Percentiles rank a stretch among this genome's conserved stretches.
Conservation (phyloP, 208 protist species). For the Kentomonas sorsogonicus region DNA sequence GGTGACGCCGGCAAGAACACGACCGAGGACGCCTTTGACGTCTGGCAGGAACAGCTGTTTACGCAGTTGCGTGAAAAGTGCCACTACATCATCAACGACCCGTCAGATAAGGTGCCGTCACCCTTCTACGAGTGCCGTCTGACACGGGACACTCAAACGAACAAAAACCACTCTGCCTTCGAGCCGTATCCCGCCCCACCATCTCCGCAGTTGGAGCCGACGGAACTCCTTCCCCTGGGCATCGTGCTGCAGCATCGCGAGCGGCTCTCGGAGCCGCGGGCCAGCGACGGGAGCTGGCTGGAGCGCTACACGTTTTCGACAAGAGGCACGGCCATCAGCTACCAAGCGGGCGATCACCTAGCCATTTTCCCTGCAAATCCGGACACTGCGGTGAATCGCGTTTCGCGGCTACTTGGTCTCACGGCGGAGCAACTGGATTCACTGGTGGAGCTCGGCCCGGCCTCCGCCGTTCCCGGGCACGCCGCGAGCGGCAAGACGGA, state of each 20-base stretch:
- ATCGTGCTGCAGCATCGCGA: slow-evolving; percentile 32
- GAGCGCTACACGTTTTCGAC: slow-evolving; percentile 30
- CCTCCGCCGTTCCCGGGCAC: too few species aligned
- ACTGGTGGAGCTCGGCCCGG: slow-evolving; percentile 50
- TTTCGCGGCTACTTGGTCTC: slow-evolving; percentile 44
- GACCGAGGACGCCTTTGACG: slow-evolving; percentile 69
- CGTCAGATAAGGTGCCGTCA: slow-evolving; percentile 25
- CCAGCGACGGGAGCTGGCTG: slow-evolving; percentile 58
- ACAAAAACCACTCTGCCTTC: too few species aligned
- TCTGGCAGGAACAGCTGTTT: slow-evolving; percentile 57
- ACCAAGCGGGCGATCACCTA: slow-evolving; percentile 92
- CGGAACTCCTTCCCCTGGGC: slow-evolving; percentile 35
- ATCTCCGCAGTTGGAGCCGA: slow-evolving; percentile 50
- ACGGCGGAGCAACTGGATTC: slow-evolving; percentile 27
- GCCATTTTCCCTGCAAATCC: slow-evolving; percentile 87
- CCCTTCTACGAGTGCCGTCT: slow-evolving; percentile 21
- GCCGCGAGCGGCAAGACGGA: slow-evolving; percentile 17
- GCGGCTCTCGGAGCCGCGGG: slow-evolving; percentile 27
- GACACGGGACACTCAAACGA: too few species aligned
- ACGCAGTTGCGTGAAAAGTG: slow-evolving; percentile 28
- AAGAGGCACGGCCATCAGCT: slow-evolving; percentile 50
- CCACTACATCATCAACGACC: slow-evolving; percentile 20
- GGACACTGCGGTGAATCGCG: slow-evolving; percentile 57
- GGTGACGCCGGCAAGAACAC: slow-evolving; percentile 44
- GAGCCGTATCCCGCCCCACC: neutral